Evolutionary conservation across 768 basidiomycete genomes (phyloP).

Genomic region (Phylloporus sp.): DNA sequence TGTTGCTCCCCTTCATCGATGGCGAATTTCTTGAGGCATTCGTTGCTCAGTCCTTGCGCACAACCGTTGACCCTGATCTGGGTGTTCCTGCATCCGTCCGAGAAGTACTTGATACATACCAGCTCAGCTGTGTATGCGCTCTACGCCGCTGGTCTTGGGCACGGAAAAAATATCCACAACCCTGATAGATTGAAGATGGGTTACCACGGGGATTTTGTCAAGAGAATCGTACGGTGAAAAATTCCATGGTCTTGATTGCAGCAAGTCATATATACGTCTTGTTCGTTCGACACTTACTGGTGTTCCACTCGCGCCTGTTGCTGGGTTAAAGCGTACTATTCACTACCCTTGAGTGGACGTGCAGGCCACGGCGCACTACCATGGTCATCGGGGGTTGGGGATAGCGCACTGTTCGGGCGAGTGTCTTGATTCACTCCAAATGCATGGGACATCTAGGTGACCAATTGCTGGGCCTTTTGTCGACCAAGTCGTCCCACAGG

Average conservation of each 20-base stretch:
- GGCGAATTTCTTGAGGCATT: neutral
- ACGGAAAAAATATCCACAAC: conserved; percentile 5
- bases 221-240: conserved; percentile 24
- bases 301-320: conserved; percentile 12
- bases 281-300: conserved; percentile 24
- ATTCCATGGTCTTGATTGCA: conserved; percentile 19
- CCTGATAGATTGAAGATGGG: conserved; percentile 1
- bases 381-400: conserved; percentile 3
- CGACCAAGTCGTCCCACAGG: too few species aligned
- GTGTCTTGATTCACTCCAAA: conserved; percentile 31
- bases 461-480: conserved; percentile 5
- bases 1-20: too few species aligned
- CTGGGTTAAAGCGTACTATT: conserved; percentile 12
- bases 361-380: conserved; percentile 5
- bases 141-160: neutral
- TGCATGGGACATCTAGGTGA: conserved; percentile 20
- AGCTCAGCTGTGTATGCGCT: conserved; percentile 3
- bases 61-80: neutral
- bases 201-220: conserved; percentile 10
- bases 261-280: conserved; percentile 18
- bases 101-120: conserved; percentile 5
- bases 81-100: neutral
- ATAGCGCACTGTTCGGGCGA: conserved; percentile 20
- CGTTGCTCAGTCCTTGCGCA: conserved; percentile 10
- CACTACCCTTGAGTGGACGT: conserved; percentile 4